Evolutionary conservation across 345 rosid genomes (phyloP).

Genomic region (Camelina sativa): DNA sequence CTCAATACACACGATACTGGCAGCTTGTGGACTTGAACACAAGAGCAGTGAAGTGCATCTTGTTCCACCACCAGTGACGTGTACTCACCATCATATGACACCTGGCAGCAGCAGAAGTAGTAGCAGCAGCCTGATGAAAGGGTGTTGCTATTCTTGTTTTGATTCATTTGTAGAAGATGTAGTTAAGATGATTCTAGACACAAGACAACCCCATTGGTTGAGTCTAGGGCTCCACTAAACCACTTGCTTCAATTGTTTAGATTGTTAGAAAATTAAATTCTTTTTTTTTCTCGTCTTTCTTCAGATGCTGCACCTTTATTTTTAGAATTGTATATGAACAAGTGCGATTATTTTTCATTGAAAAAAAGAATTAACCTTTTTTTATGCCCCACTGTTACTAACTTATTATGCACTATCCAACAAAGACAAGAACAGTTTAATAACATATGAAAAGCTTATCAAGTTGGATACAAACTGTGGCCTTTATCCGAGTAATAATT

Average conservation of each 20-base stretch:
- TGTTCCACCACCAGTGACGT: slow-evolving; percentile 58
- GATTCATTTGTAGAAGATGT: slow-evolving; percentile 82
- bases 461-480: neutral
- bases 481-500: neutral
- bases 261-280: slow-evolving; percentile 18
- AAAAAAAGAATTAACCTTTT: neutral
- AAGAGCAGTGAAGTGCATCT: slow-evolving; percentile 62
- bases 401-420: neutral
- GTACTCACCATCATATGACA: slow-evolving; percentile 57
- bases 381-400: neutral
- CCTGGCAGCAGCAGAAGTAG: slow-evolving; percentile 49
- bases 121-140: slow-evolving; percentile 70
- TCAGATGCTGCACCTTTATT: slow-evolving; percentile 13
- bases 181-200: slow-evolving; percentile 81
- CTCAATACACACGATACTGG: slow-evolving; percentile 77
- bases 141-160: slow-evolving; percentile 80
- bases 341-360: slow-evolving; percentile 5
- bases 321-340: slow-evolving; percentile 39
- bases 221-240: slow-evolving; percentile 73
- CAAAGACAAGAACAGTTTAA: neutral
- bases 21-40: slow-evolving; percentile 86
- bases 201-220: slow-evolving; percentile 74
- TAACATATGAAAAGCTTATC: neutral
- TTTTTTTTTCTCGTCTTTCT: neutral
- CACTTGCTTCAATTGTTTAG: slow-evolving; percentile 32